These are phyloP conservation scores for Dactylellina leptospora DNA, from an alignment of 2,329 filamentous ascomycete species.

Conservation along the genomic window DNA sequence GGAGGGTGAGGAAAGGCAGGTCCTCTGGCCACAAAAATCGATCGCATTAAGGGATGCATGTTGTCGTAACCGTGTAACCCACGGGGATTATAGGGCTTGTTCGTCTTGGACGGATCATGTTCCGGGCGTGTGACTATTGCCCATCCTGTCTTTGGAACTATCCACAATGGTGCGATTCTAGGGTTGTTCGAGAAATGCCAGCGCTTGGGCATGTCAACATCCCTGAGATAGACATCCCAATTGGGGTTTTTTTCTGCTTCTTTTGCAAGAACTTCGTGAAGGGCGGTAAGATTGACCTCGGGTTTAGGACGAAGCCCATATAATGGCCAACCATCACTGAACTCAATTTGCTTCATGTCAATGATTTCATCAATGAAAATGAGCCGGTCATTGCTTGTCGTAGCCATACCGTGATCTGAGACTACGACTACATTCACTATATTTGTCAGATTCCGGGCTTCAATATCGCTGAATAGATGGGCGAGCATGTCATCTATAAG, in stretches of 20 bases:
- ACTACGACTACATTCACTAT: constrained; percentile 97
- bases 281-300: constrained; percentile 69
- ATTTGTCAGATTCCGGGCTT: constrained; percentile 81
- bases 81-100: constrained; percentile 72
- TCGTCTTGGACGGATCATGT: constrained; percentile 75
- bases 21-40: constrained; percentile 90
- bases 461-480: constrained; percentile 76
- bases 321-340: constrained; percentile 92
- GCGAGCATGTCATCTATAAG: constrained; percentile 85
- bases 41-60: constrained; percentile 92
- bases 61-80: constrained; percentile 96
- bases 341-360: constrained; percentile 78
- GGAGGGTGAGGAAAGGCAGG: constrained; percentile 88
- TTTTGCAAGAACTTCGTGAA: constrained; percentile 69
- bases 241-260: constrained; percentile 68
- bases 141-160: constrained; percentile 91
- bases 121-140: constrained; percentile 83
- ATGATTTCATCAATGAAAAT: constrained; percentile 91
- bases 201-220: constrained; percentile 86
- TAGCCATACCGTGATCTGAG: constrained; percentile 98
- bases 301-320: constrained; percentile 81
- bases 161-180: constrained; percentile 93
- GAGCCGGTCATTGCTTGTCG: constrained; percentile 79
- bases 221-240: constrained; percentile 86
- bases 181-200: constrained; percentile 91